A percentile compares a stretch with the other conserved stretches of the same genome.
These are phyloP conservation scores for Chenopodium album DNA, from an alignment of 148 eudicot genomes.

Conservation along the genomic window DNA sequence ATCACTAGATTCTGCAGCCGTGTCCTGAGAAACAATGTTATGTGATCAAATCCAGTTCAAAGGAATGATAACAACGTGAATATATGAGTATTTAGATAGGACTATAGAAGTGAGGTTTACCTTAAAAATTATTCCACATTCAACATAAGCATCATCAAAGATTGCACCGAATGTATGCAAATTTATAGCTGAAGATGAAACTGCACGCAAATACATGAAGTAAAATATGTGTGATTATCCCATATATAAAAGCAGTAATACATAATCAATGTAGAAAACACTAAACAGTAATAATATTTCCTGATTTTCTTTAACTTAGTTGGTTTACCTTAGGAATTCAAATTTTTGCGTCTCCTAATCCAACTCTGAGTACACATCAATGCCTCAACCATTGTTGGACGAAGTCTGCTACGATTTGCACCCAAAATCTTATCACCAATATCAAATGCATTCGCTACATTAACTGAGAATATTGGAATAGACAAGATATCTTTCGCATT, in stretches of 20 bases:
- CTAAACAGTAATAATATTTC: background rate
- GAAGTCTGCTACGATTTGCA: background rate
- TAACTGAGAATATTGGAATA: background rate
- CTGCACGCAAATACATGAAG: background rate
- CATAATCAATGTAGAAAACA: too few relatives aligned
- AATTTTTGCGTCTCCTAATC: background rate
- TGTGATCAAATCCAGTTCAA: background rate
- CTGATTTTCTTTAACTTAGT: background rate
- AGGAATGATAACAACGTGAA: background rate
- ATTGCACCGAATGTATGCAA: background rate
- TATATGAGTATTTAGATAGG: background rate
- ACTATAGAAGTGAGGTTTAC: background rate
- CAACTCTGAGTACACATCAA: background rate
- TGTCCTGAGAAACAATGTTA: background rate
- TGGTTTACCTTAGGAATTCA: background rate
- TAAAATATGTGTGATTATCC: too few relatives aligned
- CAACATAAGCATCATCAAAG: background rate
- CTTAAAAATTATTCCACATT: background rate
- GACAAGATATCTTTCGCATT: background rate
- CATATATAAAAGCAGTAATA: too few relatives aligned
- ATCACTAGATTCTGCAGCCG: background rate
- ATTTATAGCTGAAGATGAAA: background rate
- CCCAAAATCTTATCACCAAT: background rate
- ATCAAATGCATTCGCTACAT: background rate
- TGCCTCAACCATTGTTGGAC: background rate